These are phyloP conservation scores for Pseudopediastrum boryanum DNA, from an alignment of 139 green algal genomes.

Conservation along the genomic window DNA sequence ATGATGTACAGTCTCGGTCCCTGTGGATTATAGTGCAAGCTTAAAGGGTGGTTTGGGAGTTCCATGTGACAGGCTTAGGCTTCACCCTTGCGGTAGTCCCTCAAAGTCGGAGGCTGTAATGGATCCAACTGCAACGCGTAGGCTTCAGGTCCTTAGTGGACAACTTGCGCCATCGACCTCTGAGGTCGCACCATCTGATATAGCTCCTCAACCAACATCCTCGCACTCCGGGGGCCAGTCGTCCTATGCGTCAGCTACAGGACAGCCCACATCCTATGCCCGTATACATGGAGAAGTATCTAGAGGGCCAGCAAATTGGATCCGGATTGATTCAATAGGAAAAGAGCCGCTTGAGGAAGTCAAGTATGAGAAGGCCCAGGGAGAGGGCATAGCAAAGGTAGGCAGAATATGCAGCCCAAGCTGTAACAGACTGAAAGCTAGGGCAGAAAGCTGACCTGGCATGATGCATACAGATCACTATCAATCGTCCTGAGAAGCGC, in stretches of 20 bases:
- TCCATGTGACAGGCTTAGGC: too few relatives aligned
- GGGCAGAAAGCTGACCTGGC: neutral
- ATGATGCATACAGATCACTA: constrained; percentile 84
- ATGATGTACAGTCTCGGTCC: too few relatives aligned
- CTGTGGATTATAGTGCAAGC: too few relatives aligned
- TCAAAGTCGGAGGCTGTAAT: too few relatives aligned
- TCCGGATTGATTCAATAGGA: constrained; percentile 48
- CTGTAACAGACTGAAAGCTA: neutral
- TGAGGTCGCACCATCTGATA: too few relatives aligned
- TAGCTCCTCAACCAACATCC: too few relatives aligned
- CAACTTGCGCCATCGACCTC: too few relatives aligned
- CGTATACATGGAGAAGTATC: constrained; percentile 83
- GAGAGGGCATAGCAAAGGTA: constrained; percentile 93
- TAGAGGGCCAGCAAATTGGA: constrained; percentile 62
- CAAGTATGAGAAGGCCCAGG: constrained; percentile 84
- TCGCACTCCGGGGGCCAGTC: neutral
- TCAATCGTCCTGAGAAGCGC: constrained; percentile 91
- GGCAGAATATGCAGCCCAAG: neutral
- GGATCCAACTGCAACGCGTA: too few relatives aligned
- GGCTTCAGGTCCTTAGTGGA: too few relatives aligned
- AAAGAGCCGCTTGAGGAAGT: constrained; percentile 78
- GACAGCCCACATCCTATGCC: constrained; percentile 60
- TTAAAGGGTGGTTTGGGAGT: too few relatives aligned
- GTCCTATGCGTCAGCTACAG: constrained; percentile 46
- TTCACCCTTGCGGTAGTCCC: too few relatives aligned